These are phyloP conservation scores for Lactarius quietus DNA, from an alignment of 768 basidiomycete genomes.

Conservation along the genomic window DNA sequence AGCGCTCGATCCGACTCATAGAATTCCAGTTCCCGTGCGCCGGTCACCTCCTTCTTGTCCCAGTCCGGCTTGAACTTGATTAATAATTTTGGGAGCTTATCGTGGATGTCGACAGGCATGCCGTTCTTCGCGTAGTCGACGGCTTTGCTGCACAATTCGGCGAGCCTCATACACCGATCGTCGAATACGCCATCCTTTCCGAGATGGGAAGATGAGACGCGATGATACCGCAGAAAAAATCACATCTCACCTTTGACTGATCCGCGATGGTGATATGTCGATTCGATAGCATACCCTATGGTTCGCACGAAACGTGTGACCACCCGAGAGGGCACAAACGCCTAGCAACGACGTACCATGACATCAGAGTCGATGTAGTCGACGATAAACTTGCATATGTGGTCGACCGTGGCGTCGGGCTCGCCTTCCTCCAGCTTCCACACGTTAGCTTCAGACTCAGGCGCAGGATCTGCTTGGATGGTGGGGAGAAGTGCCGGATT, in stretches of 20 bases:
- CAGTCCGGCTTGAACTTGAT: conserved; percentile 77
- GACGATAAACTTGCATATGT: conserved; percentile 77
- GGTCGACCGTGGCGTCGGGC: conserved; percentile 53
- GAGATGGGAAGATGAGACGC: background rate
- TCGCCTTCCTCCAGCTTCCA: conserved; percentile 28
- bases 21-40: conserved; percentile 58
- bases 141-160: conserved; percentile 59
- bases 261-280: conserved; percentile 71
- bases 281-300: conserved; percentile 64
- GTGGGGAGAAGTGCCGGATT: conserved; percentile 54
- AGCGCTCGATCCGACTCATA: conserved; percentile 70
- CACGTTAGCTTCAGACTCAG: conserved; percentile 27
- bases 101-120: conserved; percentile 52
- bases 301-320: background rate
- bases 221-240: background rate
- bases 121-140: conserved; percentile 84
- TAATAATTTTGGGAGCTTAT: conserved; percentile 46
- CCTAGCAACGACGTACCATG: conserved; percentile 44
- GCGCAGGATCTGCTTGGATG: conserved; percentile 46
- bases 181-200: conserved; percentile 62
- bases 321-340: background rate
- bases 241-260: conserved; percentile 56
- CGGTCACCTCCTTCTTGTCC: conserved; percentile 45
- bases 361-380: conserved; percentile 84
- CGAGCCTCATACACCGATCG: conserved; percentile 51